Conservation (phyloP, 805 yeast genomes). For the Debaryomyces castellii region DNA sequence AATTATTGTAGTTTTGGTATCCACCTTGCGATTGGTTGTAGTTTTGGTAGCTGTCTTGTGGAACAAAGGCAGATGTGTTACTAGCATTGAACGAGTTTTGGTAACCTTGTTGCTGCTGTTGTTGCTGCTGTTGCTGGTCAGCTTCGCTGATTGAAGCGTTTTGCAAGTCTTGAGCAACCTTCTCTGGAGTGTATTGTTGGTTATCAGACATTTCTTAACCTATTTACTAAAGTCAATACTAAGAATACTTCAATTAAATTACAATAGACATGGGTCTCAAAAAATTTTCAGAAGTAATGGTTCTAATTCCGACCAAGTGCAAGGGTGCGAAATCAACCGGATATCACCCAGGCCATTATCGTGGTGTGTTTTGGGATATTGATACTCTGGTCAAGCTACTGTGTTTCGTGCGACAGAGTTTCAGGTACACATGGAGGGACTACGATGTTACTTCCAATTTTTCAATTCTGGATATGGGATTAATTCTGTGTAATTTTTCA, state of each 20-base stretch:
- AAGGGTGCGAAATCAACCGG: neutral
- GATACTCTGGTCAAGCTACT: no score
- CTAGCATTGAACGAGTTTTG: conserved; percentile 45
- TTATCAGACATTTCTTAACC: conserved; percentile 25
- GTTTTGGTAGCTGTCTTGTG: conserved; percentile 20
- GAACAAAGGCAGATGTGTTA: conserved; percentile 50
- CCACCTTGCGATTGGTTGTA: conserved; percentile 14
- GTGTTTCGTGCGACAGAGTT: no score
- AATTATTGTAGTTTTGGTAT: conserved; percentile 16
- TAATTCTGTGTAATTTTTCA: no score
- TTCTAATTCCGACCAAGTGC: neutral
- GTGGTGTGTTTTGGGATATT: no score
- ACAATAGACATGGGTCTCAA: neutral
- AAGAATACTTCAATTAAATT: neutral
- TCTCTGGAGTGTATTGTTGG: conserved; percentile 38
- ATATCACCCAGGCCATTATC: neutral
- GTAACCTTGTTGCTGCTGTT: conserved; percentile 23
- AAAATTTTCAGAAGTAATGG: neutral
- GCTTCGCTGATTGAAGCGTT: conserved; percentile 36
- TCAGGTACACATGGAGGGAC: no score
- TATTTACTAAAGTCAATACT: neutral
- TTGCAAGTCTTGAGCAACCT: conserved; percentile 44
- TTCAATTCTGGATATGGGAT: no score
- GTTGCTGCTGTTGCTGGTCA: conserved; percentile 22
- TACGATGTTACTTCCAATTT: no score